Evolutionary conservation across 768 basidiomycete species (phyloP).

Genomic region (Boletus edulis): DNA sequence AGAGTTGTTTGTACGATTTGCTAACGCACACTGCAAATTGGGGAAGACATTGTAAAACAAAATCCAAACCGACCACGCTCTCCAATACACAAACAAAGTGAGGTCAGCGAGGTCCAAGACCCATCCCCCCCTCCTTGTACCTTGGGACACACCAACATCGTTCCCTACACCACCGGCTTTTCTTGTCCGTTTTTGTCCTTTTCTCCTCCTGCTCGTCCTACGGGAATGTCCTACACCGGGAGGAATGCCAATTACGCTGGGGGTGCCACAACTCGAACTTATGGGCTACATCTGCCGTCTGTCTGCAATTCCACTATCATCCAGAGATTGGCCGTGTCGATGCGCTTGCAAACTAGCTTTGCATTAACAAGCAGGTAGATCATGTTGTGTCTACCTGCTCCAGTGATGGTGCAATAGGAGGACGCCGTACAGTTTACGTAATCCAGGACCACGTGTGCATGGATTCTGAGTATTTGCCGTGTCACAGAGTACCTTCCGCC

Average conservation of each 20-base stretch:
- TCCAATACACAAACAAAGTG: slow-evolving; percentile 41
- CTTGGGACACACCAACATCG: not conserved
- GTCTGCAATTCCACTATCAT: not conserved
- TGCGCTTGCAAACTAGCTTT: not conserved
- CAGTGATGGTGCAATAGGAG: not conserved
- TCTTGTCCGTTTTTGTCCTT: not conserved
- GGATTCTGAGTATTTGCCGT: too few relatives aligned
- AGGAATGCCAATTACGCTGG: not conserved
- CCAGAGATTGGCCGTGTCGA: not conserved
- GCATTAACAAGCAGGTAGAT: not conserved
- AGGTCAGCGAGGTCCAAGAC: not conserved
- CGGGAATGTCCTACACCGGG: not conserved
- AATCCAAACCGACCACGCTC: slow-evolving; percentile 43
- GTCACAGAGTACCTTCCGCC: too few relatives aligned
- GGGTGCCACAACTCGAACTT: not conserved
- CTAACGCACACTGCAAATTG: slow-evolving; percentile 71
- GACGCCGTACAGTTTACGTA: slow-evolving; percentile 14
- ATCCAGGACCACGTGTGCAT: not conserved
- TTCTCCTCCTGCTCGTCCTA: not conserved
- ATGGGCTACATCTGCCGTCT: not conserved
- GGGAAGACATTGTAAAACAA: slow-evolving; percentile 78
- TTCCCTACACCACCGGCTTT: not conserved
- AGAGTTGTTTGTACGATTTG: slow-evolving; percentile 47
- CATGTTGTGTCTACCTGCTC: not conserved
- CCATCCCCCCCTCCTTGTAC: not conserved